Evolutionary conservation across 2,329 filamentous ascomycete species (phyloP), one percentile per base, ranked within the genome.

Genomic region (Aureobasidium vineae): DNA sequence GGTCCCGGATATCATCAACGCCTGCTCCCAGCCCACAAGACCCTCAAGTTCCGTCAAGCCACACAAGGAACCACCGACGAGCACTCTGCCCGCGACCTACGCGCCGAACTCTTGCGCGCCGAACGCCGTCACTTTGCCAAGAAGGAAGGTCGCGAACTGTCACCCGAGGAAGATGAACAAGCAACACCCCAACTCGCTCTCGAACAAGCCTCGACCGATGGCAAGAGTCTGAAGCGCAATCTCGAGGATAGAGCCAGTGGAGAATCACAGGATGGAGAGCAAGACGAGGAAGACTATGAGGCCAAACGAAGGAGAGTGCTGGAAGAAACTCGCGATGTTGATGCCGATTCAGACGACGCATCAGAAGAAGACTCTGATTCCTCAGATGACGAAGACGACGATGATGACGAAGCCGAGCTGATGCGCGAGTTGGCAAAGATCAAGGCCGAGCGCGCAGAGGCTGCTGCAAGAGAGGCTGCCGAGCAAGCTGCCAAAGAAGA

Each of bases 1-100:
- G 95, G 95, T 56, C 91, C 92, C 59, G 94, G 92, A 72, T 98
- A 97, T 82, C 95, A 99, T 77, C 94, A 98, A 79, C 90, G 95
- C 73, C 89, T 98, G 19, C 88, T 97, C 16, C 94, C 95, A 40
- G 95, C 95, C 38, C 90, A 99, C 78, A 98, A 91, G 15, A 88
- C 91, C 70, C 88, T 99, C 75, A 99, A 99, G 81, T 90, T 89
- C 76, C 87, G 92, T 28, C 86, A 95, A 81, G 84, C 90, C n/a
- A 93, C 92, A 52, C 95, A 99, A 81, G 95, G 95, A 72, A 91
- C 91, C 70, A 88, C 88, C 70, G 88, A 88, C 41, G 92, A 96
- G 70, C 76, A 80, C 56, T 79, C 84, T 71, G 80, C 84, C 64
- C 91, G 90, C 75, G 94, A 99, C 76, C 85, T 99, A 63, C 89